Conservation (phyloP, 192 early-diverging fungal species). For the Tieghemiomyces parasiticus region DNA sequence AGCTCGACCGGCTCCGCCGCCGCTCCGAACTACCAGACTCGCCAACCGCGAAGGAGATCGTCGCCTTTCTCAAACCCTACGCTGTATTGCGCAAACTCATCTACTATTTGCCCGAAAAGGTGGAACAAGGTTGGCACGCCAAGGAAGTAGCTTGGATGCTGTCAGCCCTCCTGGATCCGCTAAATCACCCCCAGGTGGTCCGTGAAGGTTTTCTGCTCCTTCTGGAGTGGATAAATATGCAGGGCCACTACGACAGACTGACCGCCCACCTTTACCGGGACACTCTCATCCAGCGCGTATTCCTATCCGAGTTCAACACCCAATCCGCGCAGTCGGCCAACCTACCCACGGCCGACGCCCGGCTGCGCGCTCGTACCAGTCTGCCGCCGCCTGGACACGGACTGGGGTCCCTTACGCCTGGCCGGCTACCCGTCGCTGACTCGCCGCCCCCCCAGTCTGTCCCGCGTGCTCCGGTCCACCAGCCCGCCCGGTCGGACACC, state of each 20-base stretch:
- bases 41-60: not conserved
- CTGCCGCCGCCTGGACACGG: no score
- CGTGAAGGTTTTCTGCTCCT: not conserved
- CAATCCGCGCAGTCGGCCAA: not conserved
- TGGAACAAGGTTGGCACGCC: not conserved
- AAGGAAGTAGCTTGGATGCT: not conserved
- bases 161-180: not conserved
- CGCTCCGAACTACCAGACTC: not conserved
- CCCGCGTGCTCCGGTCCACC: not conserved
- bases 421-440: not conserved
- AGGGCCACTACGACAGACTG: not conserved
- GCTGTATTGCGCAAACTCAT: not conserved
- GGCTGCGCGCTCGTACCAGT: not conserved
- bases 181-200: not conserved
- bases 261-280: not conserved
- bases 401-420: no score
- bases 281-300: not conserved
- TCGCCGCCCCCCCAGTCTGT: not conserved
- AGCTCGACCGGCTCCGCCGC: not conserved
- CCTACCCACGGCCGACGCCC: not conserved
- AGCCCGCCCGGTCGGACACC: not conserved
- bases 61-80: not conserved
- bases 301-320: not conserved
- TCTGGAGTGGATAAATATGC: conserved; percentile 1
- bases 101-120: not conserved